Evolutionary conservation across 371 early-diverging fungal species (phyloP).

Genomic region (Funneliformis caledonium): DNA sequence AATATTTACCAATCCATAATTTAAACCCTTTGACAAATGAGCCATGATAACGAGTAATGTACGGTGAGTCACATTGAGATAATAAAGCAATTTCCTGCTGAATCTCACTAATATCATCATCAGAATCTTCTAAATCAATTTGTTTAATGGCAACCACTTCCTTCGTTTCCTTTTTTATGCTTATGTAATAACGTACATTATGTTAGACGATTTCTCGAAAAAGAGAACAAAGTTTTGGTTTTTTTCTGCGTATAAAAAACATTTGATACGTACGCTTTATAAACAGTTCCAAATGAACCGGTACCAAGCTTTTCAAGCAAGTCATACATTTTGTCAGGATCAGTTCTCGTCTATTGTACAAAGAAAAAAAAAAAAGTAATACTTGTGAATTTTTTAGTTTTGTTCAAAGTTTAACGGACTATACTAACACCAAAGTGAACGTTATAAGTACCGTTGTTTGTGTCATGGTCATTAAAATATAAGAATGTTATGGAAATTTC

Average conservation of each 20-base stretch:
- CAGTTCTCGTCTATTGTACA: background rate
- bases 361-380: background rate
- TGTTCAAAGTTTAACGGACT: too few species aligned
- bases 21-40: constrained; percentile 83
- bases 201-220: background rate
- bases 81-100: constrained; percentile 95
- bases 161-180: constrained; percentile 77
- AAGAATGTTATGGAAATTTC: too few species aligned
- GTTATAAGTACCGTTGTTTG: too few species aligned
- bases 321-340: constrained; percentile 43
- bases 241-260: background rate
- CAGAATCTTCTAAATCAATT: constrained; percentile 91
- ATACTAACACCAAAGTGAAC: too few species aligned
- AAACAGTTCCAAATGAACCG: constrained; percentile 61
- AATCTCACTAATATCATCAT: constrained; percentile 98
- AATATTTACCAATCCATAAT: constrained; percentile 76
- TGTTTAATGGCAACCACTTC: constrained; percentile 90
- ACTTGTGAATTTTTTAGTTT: too few species aligned
- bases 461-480: too few species aligned
- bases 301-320: constrained; percentile 57
- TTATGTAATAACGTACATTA: constrained; percentile 40
- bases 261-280: constrained; percentile 52
- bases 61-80: constrained; percentile 88
- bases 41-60: constrained; percentile 88
- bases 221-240: background rate